Evolutionary conservation across 805 yeast species (phyloP), one percentile per base, ranked within the genome.

Genomic region (Alloascoidea africana): DNA sequence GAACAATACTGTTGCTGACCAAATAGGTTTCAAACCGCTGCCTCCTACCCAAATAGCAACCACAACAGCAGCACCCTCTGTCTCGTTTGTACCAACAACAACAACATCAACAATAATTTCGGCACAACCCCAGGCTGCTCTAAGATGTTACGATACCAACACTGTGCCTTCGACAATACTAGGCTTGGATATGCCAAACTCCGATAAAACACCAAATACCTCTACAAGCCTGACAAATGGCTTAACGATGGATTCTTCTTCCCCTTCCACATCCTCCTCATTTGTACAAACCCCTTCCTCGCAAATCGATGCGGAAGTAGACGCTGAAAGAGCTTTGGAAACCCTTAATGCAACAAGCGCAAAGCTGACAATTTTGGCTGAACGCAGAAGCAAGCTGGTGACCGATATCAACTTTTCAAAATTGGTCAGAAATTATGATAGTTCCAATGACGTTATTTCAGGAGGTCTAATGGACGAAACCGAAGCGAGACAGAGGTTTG

Each of bases 401-500:
- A n/a, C 30, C 30, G 13, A 23, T 8, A 23, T 23, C 13, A 23
- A 23, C 13, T 23, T n/a, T n/a, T n/a, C 30, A 23, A 8, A 23
- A 23, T 8, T 23, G 30, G n/a, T 23, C 30, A 23, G 13, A 23
- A 8, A 23, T 23, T 8, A n/a, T 8, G 13, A 23, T 23, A 23
- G n/a, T 8, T 8, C 8, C 30, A 49, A 44, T 38, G 55, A 51
- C 35, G 50, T 78, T 5, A 62, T 85, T 0, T 58, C 69, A 1
- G 51, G 62, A 14, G 85, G 86, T 0, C 46, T 79, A 2, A 44
- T 86, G 5, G 59, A 79, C 2, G 42, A 58, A 8, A 71, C 64
- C 13, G 82, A 84, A 48, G 86, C 93, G 2, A 55, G 58, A 35
- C 39, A 47, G 17, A 56, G 91, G 18, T 54, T 82, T 18, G 47